A percentile compares a stretch with the other conserved stretches of the same genome.
Evolutionary conservation across 495 filamentous ascomycete genomes (phyloP).

Genomic region (Amniculicola lignicola): DNA sequence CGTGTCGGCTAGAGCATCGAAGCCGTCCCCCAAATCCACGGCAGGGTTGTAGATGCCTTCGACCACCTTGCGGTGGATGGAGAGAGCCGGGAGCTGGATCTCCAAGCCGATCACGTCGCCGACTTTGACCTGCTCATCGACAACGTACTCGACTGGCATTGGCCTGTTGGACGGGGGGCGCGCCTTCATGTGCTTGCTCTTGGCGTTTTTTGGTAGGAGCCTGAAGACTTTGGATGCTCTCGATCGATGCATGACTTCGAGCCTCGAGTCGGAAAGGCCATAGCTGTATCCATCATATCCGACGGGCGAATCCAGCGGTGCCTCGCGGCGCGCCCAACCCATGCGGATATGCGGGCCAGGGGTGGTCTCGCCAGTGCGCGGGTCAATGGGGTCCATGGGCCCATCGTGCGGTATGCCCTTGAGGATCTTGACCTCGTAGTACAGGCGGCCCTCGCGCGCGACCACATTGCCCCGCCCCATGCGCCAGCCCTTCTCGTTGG

Average conservation of each 20-base stretch:
- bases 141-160: conserved; percentile 43
- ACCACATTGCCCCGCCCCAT: conserved; percentile 87
- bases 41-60: conserved; percentile 82
- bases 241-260: conserved; percentile 91
- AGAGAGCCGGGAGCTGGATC: conserved; percentile 81
- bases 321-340: conserved; percentile 87
- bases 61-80: conserved; percentile 82
- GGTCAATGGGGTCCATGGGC: conserved; percentile 27
- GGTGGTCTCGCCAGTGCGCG: conserved; percentile 19
- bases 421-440: conserved; percentile 89
- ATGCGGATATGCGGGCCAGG: conserved; percentile 68
- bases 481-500: conserved; percentile 76
- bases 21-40: conserved; percentile 62
- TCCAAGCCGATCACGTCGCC: conserved; percentile 95
- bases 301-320: conserved; percentile 85
- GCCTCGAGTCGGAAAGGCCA: conserved; percentile 80
- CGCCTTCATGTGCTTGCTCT: conserved; percentile 35
- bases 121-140: conserved; percentile 52
- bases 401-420: conserved; percentile 57
- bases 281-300: conserved; percentile 97
- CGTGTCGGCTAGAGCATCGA: conserved; percentile 35
- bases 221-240: conserved; percentile 83
- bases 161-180: conserved; percentile 56
- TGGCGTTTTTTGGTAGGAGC: conserved; percentile 34
- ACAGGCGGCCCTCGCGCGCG: conserved; percentile 85